Evolutionary conservation across 805 yeast genomes (phyloP).

Genomic region (Saccharomycopsis sp.): DNA sequence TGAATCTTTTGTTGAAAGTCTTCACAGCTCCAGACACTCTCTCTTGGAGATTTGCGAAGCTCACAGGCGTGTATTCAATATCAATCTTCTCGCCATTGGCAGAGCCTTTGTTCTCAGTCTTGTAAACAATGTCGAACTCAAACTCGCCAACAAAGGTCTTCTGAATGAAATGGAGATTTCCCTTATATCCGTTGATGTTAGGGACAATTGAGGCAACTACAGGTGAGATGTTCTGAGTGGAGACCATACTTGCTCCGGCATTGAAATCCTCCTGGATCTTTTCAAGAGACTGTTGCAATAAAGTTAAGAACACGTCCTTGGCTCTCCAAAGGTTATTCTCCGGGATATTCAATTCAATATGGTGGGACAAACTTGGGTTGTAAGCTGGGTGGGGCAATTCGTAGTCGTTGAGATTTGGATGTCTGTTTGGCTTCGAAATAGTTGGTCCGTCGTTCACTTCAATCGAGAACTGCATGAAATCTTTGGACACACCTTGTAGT

Average conservation of each 20-base stretch:
- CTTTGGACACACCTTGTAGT: conserved; percentile 50
- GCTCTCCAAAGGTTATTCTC: conserved; percentile 72
- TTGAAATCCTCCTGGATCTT: conserved; percentile 31
- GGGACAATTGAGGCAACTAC: conserved; percentile 43
- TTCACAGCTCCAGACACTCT: conserved; percentile 31
- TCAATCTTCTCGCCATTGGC: conserved; percentile 23
- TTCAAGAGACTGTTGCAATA: conserved; percentile 65
- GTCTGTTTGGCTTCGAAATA: conserved; percentile 31
- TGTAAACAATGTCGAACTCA: conserved; percentile 67
- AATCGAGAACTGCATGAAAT: conserved; percentile 61
- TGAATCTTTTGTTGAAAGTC: conserved; percentile 48
- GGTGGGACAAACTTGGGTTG: conserved; percentile 59
- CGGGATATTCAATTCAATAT: conserved; percentile 65
- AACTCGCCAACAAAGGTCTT: conserved; percentile 66
- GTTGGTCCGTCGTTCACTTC: conserved; percentile 49
- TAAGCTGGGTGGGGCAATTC: conserved; percentile 34
- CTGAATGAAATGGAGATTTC: conserved; percentile 77
- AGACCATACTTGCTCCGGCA: conserved; percentile 21
- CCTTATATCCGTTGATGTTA: conserved; percentile 54
- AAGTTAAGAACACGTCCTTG: conserved; percentile 61
- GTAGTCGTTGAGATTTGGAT: conserved; percentile 31
- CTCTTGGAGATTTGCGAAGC: conserved; percentile 28
- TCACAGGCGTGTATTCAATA: conserved; percentile 15
- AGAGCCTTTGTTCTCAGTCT: conserved; percentile 38
- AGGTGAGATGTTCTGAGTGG: conserved; percentile 32